Base-by-base conservation (phyloP, 2,329 filamentous ascomycete genomes). In the Trichoderma koningii region DNA sequence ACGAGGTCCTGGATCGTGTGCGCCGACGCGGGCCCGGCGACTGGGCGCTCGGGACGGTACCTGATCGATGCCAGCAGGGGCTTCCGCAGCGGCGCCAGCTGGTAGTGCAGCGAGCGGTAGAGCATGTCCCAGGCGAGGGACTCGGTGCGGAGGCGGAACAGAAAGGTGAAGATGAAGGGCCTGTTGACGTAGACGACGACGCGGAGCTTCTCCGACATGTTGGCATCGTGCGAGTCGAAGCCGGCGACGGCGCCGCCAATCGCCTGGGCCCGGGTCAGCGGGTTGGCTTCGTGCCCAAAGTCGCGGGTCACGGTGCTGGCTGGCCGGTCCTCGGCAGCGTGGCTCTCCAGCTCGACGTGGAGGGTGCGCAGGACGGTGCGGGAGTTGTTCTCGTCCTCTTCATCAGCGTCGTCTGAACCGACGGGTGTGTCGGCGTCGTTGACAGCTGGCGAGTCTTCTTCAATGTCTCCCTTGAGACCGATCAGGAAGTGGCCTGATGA, bases 131-230 rank as follows among this genome's bases (percentile, higher is more conserved):
- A 83, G 4, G 82, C 82, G 2, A 88, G 75, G 1, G 86, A 84
- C 62, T 85, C 81, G 7, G 89, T 88, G 53, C 81, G 81, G 15
- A 78, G 73, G 12, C 73, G 71, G 74, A 94, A 94, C 4, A 95
- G 79, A 67, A 95, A 89, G 1, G 88, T 85, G 73, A 91, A 93
- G 55, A 94, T 84, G 75, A 94, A 94, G 0, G 91, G 91, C 26
- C 83, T 85, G 73, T 88, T 87, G 52, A 89, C 84, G 72, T 93
- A 93, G 56, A 93, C 84, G 7, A 93, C 83, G 1, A 91, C 88
- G 0, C 88, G 85, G 48, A 93, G 75, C 69, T 83, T 85, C 66
- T 81, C 80, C 2, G 80, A 78, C 71, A 84, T 85, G 72, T 83
- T 85, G 65, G 78, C 76, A 68, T 86, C 83, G 68, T 84, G 84